Base-by-base conservation (phyloP, 2,329 filamentous ascomycete genomes). In the Colletotrichum aenigma region DNA sequence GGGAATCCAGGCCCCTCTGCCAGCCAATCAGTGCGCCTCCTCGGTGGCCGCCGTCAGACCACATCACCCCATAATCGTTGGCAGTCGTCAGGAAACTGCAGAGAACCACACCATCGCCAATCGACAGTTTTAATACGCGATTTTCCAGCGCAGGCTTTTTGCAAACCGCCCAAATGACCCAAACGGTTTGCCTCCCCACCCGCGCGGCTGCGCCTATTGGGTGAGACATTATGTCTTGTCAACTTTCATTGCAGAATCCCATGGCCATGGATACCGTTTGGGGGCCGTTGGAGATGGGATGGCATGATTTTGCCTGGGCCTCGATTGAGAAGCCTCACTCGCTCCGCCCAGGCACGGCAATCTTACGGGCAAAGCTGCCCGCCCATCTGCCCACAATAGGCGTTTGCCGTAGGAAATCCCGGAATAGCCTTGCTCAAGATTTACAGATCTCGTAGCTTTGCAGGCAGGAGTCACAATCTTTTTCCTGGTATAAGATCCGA, bases 301-400 rank as follows among this genome's bases (percentile, higher is more conserved):
- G 74, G 74, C 74, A 76, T 69, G 74, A 74, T 76, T 38, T 61
- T 43, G 48, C 56, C 64, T 58, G 62, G 34, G 65, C 70, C 70
- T 58, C 34, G 58, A 61, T 66, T 56, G 52, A 36, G 58, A 62
- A 75, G 74, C 60, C 71, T 76, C 70, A 66, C 64, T 65, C 74
- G 48, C 62, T 76, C 61, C 55, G 56, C 55, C 70, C 61, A 60
- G 55, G 69, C 66, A 78, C 77, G 76, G 70, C 66, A 77, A 78
- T 78, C 62, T 70, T 71, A 73, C 77, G 77, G 77, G 72, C 66
- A 69, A 67, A 66, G 61, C 64, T 69, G 65, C 72, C 62, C 60
- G 60, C 30, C 38, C 66, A 76, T 76, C 77, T 78, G 77, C 75
- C 77, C 77, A 78, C 66, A 66, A 73, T 77, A 75, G 76, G 74